phyloP scores from a whole-genome alignment of 2,329 filamentous ascomycete species.

The Colletotrichum sp. region DNA sequence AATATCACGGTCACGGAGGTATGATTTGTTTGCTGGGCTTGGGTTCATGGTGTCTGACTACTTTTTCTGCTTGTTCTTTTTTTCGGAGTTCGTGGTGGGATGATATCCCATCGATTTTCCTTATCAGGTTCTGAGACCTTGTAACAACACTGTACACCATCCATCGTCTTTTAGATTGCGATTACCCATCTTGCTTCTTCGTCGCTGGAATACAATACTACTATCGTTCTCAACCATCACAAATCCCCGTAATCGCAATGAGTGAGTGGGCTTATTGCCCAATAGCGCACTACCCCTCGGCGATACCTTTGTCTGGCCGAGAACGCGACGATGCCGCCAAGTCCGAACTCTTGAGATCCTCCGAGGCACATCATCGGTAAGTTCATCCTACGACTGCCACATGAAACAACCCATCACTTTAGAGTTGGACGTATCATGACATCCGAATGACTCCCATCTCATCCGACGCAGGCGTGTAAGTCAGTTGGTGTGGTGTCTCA shows the following conservation, averaged over 20 bases:
- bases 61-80: background rate
- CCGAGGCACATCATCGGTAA: background rate
- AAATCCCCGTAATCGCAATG: fast-evolving
- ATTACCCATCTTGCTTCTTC: background rate
- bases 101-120: background rate
- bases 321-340: background rate
- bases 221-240: background rate
- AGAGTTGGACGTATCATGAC: background rate
- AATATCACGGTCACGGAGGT: conserved; percentile 7
- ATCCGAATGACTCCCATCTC: background rate
- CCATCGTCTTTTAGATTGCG: background rate
- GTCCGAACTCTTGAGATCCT: background rate
- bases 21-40: background rate
- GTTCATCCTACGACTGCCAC: background rate
- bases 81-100: background rate
- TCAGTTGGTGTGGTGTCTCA: background rate
- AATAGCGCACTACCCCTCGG: background rate
- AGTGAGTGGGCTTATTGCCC: background rate
- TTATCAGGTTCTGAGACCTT: background rate
- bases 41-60: background rate
- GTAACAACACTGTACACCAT: background rate
- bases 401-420: background rate
- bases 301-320: background rate
- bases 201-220: background rate
- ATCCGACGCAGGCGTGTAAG: background rate